phyloP scores from a whole-genome alignment of 2,329 filamentous ascomycete genomes.

The Talaromyces sp. region DNA sequence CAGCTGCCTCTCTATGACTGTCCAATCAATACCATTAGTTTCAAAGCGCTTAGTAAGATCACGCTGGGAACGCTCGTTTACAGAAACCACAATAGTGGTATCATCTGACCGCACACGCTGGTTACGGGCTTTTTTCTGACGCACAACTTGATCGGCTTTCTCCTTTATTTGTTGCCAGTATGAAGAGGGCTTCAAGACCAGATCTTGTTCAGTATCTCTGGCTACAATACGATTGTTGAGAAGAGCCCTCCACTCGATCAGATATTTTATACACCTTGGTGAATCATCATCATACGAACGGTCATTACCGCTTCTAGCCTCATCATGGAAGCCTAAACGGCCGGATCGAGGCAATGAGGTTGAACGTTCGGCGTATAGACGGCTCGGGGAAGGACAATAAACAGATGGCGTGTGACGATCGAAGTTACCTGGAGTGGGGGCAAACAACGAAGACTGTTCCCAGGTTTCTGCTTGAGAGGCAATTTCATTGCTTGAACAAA shows the following conservation, averaged over 20 bases:
- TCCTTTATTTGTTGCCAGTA: slow-evolving; percentile 12
- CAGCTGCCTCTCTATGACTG: too few relatives aligned
- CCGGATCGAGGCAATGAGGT: neutral
- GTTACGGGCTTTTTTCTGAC: slow-evolving; percentile 22
- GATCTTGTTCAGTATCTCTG: slow-evolving; percentile 11
- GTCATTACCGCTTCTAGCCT: neutral
- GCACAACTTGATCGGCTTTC: neutral
- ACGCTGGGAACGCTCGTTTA: slow-evolving; percentile 26
- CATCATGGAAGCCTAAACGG: slow-evolving; percentile 2
- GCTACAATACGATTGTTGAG: neutral
- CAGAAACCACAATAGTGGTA: slow-evolving; percentile 25
- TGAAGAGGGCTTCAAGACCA: neutral
- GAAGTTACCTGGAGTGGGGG: neutral
- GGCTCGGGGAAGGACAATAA: too few relatives aligned
- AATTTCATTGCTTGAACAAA: slow-evolving; percentile 16
- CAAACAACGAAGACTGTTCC: slow-evolving; percentile 21
- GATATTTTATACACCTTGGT: neutral
- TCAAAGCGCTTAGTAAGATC: slow-evolving; percentile 28
- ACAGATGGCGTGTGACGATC: neutral
- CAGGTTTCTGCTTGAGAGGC: slow-evolving; percentile 21
- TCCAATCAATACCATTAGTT: slow-evolving; percentile 27
- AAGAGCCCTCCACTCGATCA: slow-evolving; percentile 4
- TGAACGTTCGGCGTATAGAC: neutral
- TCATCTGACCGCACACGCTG: slow-evolving; percentile 27
- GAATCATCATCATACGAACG: neutral